phyloP scores from a whole-genome alignment of 495 filamentous ascomycete species.

The Aspergillus taichungensis region DNA sequence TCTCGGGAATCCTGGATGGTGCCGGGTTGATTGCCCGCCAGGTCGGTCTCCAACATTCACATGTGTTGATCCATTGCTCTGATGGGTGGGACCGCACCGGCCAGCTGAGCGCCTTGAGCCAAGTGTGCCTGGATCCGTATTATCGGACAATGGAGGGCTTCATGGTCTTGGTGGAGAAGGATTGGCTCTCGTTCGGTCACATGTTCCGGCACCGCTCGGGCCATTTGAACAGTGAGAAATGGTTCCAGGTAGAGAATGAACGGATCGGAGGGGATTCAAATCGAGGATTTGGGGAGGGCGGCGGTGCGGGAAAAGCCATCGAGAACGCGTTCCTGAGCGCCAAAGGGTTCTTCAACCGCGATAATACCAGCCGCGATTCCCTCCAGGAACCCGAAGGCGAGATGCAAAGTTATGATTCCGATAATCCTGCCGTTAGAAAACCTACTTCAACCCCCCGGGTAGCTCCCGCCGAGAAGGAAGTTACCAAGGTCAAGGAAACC shows the following conservation, averaged over 20 bases:
- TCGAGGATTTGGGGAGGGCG: constrained; percentile 39
- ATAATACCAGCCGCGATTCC: constrained; percentile 58
- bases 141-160: constrained; percentile 94
- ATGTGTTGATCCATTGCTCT: constrained; percentile 95
- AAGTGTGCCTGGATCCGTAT: constrained; percentile 92
- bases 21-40: constrained; percentile 76
- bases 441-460: constrained; percentile 30
- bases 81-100: constrained; percentile 98
- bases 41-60: constrained; percentile 83
- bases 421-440: constrained; percentile 35
- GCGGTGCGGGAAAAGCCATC: constrained; percentile 63
- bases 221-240: constrained; percentile 81
- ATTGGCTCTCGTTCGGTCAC: constrained; percentile 96
- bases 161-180: constrained; percentile 91
- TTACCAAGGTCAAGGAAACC: constrained; percentile 72
- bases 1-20: constrained; percentile 74
- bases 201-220: constrained; percentile 91
- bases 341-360: constrained; percentile 80
- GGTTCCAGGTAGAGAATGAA: constrained; percentile 80
- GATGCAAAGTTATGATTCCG: constrained; percentile 44
- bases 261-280: constrained; percentile 40
- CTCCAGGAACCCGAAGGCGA: constrained; percentile 55
- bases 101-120: constrained; percentile 87
- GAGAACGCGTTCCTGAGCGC: constrained; percentile 83
- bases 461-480: constrained; percentile 38